Evolutionary conservation across 345 rosid genomes (phyloP), one percentile per base, ranked within the genome.

Genomic region (Erodium maritimum): DNA sequence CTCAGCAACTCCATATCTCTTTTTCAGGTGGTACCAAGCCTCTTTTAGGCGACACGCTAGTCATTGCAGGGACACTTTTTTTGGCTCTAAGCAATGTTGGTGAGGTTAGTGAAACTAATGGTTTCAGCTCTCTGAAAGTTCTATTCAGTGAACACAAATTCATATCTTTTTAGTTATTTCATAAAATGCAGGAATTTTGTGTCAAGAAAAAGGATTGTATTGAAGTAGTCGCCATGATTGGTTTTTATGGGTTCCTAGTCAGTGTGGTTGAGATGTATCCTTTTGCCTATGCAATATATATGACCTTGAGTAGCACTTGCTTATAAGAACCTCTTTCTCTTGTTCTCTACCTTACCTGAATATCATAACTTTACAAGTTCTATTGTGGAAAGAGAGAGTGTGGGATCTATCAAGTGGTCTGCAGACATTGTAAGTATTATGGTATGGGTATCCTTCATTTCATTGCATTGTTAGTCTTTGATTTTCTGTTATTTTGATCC

Each of bases 71-170:
- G 19, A 82, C 82, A 12, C 1, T 82, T 58, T 79, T 79, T 75
- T 72, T 75, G 46, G 74, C 82, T 19, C 59, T 75, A 58, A 79
- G 82, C 74, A 82, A 82, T 67, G 84, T 79, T 63, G 75, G 82
- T 20, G 77, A 79, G 82, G 91, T 82, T 54, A 52, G 73, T 48
- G 3, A 60, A 70, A 37, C 46, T 11, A 12, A 37, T 37, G 13
- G 4, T 37, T 37, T 12, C 4, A 11, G 46, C 10, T 73, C n/a
- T n/a, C n/a, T n/a, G n/a, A n/a, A n/a, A n/a, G n/a, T n/a, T n/a
- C n/a, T n/a, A n/a, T n/a, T n/a, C n/a, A n/a, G n/a, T n/a, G n/a
- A n/a, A n/a, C n/a, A n/a, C n/a, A n/a, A n/a, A n/a, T n/a, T n/a
- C n/a, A n/a, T n/a, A n/a, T n/a, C n/a, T n/a, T n/a, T 17, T 21